A percentile compares a stretch with the other conserved stretches of the same genome.
Evolutionary conservation across 805 yeast species (phyloP).

Genomic region (Novakomyces olei): DNA sequence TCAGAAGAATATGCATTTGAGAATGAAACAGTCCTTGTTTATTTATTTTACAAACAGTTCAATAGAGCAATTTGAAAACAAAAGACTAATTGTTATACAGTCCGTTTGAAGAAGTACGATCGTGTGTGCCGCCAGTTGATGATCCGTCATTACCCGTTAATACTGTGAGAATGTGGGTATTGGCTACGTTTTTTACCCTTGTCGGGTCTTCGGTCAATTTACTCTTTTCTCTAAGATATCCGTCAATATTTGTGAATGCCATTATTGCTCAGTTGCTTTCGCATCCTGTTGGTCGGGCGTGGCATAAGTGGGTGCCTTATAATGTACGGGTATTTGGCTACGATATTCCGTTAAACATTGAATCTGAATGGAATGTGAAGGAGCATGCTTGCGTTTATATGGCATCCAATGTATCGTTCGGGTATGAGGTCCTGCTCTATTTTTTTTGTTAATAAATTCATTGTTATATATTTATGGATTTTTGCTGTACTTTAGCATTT

Average conservation of each 20-base stretch:
- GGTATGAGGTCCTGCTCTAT: neutral
- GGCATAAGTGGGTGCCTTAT: slow-evolving; percentile 16
- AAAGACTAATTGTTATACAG: too few species aligned
- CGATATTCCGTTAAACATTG: slow-evolving; percentile 12
- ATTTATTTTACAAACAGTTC: too few species aligned
- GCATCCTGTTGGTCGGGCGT: slow-evolving; percentile 34
- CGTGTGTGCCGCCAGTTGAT: slow-evolving; percentile 38
- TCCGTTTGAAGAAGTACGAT: slow-evolving; percentile 46
- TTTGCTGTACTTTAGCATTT: slow-evolving; percentile 2
- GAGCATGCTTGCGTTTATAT: slow-evolving; percentile 40
- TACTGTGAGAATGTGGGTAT: slow-evolving; percentile 33
- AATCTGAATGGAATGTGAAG: slow-evolving; percentile 38
- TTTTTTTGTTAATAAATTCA: slow-evolving; percentile 1
- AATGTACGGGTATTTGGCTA: too few species aligned
- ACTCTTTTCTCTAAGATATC: slow-evolving; percentile 36
- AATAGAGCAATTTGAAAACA: too few species aligned
- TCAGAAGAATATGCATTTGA: too few species aligned
- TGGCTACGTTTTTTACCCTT: slow-evolving; percentile 31
- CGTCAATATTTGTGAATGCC: slow-evolving; percentile 33
- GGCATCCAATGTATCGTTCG: slow-evolving; percentile 11
- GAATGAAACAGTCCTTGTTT: too few species aligned
- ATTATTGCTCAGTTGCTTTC: slow-evolving; percentile 43
- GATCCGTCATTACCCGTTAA: slow-evolving; percentile 28
- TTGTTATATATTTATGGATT: too few species aligned
- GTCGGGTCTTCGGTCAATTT: slow-evolving; percentile 38